Evolutionary conservation across 2,329 filamentous ascomycete species (phyloP), one percentile per base, ranked within the genome.

Genomic region (Incumbomyces delicatus): DNA sequence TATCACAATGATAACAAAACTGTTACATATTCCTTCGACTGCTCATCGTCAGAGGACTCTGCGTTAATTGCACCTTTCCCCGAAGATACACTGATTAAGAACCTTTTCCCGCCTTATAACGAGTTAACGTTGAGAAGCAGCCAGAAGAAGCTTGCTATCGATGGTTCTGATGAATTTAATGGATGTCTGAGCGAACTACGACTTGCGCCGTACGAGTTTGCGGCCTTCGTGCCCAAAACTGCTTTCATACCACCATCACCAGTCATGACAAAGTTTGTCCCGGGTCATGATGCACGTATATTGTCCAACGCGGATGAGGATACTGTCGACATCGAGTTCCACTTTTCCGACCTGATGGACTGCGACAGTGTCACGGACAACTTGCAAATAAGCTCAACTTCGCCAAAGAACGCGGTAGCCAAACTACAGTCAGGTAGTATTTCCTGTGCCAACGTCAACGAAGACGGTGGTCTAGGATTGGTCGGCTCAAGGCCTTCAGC

Each of bases 51-150:
- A 17, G 57, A 62, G 13, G 50, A 47, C 2, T 42, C 44, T 29
- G 75, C 74, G 1, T 67, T 82, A 32, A 64, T 81, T 33, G 65
- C 78, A 7, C 76, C 79, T 0, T 83, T 78, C 47, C 63, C 68
- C 11, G 59, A 61, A 1, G 73, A 70, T 11, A 74, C 70, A 1
- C 74, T 68, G 1, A 77, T 83, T 50, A 77, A 75, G 57, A 81
- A 81, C 54, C 58, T 83, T 10, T 80, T 83, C 58, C 76, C 74
- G 56, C 77, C 78, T 1, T 78, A 76, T 53, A 76, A 79, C 20
- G 70, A 77, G 50, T 64, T 73, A 47, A 70, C 62, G 0, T 63
- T 83, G 14, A 66, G 66, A 40, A 57, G 61, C 1, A 73, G 75
- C 1, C 59, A 66, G 1, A 60, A 66, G 4, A 64, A 63, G 29